These are phyloP conservation scores for Jamesozyma lodderae DNA, from an alignment of 805 yeast genomes.

Conservation along the genomic window DNA sequence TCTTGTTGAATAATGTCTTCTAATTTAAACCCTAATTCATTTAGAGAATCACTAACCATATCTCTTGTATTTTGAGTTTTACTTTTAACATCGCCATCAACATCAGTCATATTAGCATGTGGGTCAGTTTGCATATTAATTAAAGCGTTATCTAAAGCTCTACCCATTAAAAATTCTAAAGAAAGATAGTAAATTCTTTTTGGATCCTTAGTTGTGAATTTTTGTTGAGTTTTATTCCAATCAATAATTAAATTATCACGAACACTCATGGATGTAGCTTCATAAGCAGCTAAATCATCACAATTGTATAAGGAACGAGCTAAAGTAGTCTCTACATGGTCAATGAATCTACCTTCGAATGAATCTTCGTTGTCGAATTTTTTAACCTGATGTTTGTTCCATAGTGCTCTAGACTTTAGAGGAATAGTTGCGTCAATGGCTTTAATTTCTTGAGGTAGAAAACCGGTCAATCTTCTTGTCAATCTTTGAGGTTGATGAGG, in stretches of 20 bases:
- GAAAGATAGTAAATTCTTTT: constrained; percentile 83
- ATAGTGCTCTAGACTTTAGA: constrained; percentile 59
- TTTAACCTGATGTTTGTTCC: constrained; percentile 61
- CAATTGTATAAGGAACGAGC: constrained; percentile 91
- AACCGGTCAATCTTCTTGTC: constrained; percentile 74
- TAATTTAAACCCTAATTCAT: constrained; percentile 74
- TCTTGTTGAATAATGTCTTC: constrained; percentile 82
- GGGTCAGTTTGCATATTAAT: constrained; percentile 55
- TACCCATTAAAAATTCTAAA: constrained; percentile 85
- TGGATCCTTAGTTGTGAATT: constrained; percentile 72
- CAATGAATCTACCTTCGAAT: constrained; percentile 61
- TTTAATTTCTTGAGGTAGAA: constrained; percentile 81
- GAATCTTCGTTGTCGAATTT: constrained; percentile 42
- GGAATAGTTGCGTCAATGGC: constrained; percentile 79
- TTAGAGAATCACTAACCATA: constrained; percentile 44
- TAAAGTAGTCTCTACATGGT: constrained; percentile 81
- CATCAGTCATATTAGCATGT: constrained; percentile 4
- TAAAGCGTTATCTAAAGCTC: constrained; percentile 90
- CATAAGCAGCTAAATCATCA: constrained; percentile 87
- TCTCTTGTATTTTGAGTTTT: constrained; percentile 34
- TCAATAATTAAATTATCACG: constrained; percentile 73
- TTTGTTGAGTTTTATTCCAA: constrained; percentile 92
- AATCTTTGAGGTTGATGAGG: constrained; percentile 39
- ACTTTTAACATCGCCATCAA: constrained; percentile 2
- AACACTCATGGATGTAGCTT: constrained; percentile 71